Conservation (phyloP, 768 basidiomycete species). For the Crucibulum laeve region DNA sequence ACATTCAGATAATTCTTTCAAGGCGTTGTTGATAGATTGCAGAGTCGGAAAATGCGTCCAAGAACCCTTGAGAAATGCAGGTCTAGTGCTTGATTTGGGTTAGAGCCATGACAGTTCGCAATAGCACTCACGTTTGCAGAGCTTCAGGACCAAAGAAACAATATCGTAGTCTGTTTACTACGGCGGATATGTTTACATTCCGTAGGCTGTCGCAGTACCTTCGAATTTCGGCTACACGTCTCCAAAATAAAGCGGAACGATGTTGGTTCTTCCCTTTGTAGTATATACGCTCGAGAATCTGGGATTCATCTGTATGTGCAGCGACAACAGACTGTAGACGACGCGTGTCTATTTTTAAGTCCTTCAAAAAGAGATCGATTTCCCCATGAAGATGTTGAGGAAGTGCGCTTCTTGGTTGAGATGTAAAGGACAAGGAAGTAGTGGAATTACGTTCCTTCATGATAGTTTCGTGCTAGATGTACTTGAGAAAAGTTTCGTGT, state of each 20-base stretch:
- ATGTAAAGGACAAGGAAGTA: background rate
- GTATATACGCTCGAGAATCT: conserved; percentile 60
- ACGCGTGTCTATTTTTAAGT: conserved; percentile 51
- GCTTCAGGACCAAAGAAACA: conserved; percentile 46
- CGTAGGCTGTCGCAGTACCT: conserved; percentile 40
- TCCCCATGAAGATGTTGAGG: conserved; percentile 21
- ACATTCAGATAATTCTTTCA: conserved; percentile 30
- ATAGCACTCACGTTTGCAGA: conserved; percentile 29
- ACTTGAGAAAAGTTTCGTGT: too few relatives aligned
- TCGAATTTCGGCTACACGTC: conserved; percentile 56
- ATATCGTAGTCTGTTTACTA: conserved; percentile 35
- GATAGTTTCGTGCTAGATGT: too few relatives aligned
- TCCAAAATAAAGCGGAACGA: conserved; percentile 65
- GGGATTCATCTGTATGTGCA: conserved; percentile 45
- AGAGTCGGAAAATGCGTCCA: conserved; percentile 60
- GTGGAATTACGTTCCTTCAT: too few relatives aligned
- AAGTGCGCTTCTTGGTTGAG: background rate
- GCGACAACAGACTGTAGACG: conserved; percentile 41
- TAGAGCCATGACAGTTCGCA: background rate
- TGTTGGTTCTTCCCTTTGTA: conserved; percentile 85
- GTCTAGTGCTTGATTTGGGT: conserved; percentile 24
- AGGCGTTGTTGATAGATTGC: conserved; percentile 24
- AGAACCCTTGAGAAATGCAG: conserved; percentile 49
- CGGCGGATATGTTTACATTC: conserved; percentile 21
- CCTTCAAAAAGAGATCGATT: conserved; percentile 58